Evolutionary conservation across 2,329 filamentous ascomycete species (phyloP).

Genomic region (Fusarium austroafricanum): DNA sequence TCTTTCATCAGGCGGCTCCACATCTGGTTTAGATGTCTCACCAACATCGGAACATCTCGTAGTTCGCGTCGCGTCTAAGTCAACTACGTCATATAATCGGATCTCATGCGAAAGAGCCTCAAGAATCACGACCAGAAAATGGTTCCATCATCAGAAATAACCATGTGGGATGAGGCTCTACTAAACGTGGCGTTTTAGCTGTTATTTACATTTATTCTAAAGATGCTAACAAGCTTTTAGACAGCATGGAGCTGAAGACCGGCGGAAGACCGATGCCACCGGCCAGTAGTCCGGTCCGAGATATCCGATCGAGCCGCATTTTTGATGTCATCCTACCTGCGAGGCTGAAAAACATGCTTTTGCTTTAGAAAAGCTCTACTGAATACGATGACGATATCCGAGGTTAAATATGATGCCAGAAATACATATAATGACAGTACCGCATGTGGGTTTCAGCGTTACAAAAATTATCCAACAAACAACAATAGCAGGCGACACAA

Average conservation of each 20-base stretch:
- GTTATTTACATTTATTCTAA: too few relatives aligned
- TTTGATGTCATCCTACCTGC: background rate
- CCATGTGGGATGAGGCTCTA: background rate
- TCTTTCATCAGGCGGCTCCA: too few relatives aligned
- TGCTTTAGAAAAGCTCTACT: background rate
- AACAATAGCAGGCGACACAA: background rate
- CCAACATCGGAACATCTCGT: too few relatives aligned
- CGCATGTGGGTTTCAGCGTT: background rate
- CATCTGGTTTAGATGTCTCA: too few relatives aligned
- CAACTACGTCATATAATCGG: background rate
- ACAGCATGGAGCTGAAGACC: background rate
- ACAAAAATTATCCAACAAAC: too few relatives aligned
- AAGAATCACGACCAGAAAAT: background rate
- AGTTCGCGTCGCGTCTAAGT: too few relatives aligned
- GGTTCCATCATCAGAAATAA: background rate
- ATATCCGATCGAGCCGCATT: slow-evolving; percentile 5
- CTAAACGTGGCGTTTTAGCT: background rate
- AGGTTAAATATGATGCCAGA: background rate
- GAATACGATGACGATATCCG: background rate
- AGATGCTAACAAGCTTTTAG: too few relatives aligned
- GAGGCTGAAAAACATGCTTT: background rate
- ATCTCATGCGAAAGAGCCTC: background rate
- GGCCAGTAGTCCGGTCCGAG: slow-evolving; percentile 1
- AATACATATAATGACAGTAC: background rate
- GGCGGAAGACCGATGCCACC: background rate